Percentiles rank a stretch among this genome's conserved stretches.
Evolutionary conservation across 2,329 filamentous ascomycete species (phyloP).

Genomic region (Scedosporium boydii): DNA sequence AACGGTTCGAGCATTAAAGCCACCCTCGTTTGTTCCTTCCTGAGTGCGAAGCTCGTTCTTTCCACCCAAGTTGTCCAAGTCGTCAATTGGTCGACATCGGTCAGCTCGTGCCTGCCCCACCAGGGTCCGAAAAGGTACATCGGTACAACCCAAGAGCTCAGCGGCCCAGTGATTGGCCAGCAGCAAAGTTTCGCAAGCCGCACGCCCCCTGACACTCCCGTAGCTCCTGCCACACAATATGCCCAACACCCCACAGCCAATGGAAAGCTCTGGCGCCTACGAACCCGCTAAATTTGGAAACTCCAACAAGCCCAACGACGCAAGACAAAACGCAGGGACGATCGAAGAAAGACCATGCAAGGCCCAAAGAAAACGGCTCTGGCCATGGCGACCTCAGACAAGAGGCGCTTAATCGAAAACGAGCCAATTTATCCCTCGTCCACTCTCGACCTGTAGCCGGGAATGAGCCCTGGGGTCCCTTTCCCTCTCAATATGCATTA

Average conservation of each 20-base stretch:
- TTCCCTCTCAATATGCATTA: background rate
- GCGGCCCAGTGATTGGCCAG: background rate
- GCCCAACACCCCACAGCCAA: background rate
- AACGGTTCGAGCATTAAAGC: background rate
- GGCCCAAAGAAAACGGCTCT: background rate
- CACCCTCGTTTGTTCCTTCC: background rate
- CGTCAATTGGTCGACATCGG: background rate
- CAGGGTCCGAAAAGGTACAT: background rate
- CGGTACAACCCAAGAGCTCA: background rate
- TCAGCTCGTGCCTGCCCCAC: background rate
- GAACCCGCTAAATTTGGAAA: constrained; percentile 1
- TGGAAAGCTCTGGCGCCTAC: background rate
- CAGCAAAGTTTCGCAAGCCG: background rate
- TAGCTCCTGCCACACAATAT: background rate
- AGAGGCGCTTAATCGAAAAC: background rate
- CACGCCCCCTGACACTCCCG: background rate
- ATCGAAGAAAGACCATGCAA: background rate
- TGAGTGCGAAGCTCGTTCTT: background rate
- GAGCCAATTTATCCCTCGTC: background rate
- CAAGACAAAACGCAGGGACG: background rate
- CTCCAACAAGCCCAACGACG: background rate
- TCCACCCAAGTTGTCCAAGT: background rate
- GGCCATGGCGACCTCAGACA: background rate
- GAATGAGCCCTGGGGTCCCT: background rate
- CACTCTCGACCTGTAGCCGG: background rate